Conservation (phyloP, 306 rosid species). For the Elaeagnus macrophylla region DNA sequence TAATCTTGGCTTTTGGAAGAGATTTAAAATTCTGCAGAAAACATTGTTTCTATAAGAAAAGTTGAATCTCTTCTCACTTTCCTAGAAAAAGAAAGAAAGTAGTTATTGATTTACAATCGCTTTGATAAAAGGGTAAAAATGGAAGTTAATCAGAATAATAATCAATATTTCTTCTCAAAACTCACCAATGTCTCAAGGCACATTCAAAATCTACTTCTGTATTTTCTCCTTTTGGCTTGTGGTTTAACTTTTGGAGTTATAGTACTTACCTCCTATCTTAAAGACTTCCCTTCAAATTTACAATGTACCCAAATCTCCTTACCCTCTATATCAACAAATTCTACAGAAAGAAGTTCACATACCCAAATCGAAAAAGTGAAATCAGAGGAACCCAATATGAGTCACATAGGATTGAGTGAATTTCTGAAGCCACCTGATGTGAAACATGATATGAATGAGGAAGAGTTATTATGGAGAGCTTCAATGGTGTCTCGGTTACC, state of each 20-base stretch:
- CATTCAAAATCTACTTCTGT: slow-evolving; percentile 28
- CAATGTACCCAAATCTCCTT: slow-evolving; percentile 18
- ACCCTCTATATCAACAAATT: slow-evolving; percentile 1
- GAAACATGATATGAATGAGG: slow-evolving; percentile 60
- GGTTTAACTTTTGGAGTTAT: slow-evolving; percentile 58
- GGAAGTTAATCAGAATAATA: no score
- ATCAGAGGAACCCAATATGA: no score
- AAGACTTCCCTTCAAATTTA: slow-evolving; percentile 22
- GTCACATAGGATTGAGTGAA: slow-evolving; percentile 25
- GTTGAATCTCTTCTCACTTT: no score
- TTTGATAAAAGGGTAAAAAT: no score
- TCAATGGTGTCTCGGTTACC: slow-evolving; percentile 38
- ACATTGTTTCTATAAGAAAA: no score
- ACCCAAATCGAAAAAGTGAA: slow-evolving; percentile 1
- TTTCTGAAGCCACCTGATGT: slow-evolving; percentile 27
- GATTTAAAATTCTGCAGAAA: no score
- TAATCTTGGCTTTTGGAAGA: no score
- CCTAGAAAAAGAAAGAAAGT: no score
- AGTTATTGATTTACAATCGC: no score
- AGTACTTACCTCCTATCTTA: slow-evolving; percentile 31
- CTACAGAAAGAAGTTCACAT: no score
- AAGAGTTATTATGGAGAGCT: slow-evolving; percentile 75
- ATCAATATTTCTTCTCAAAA: no score
- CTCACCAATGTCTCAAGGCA: slow-evolving; percentile 16
- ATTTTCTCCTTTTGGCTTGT: slow-evolving; percentile 37